Evolutionary conservation across 1,139 yeast species (phyloP), one percentile per base, ranked within the genome.

Genomic region (Magnusiomyces tetraspermus): DNA sequence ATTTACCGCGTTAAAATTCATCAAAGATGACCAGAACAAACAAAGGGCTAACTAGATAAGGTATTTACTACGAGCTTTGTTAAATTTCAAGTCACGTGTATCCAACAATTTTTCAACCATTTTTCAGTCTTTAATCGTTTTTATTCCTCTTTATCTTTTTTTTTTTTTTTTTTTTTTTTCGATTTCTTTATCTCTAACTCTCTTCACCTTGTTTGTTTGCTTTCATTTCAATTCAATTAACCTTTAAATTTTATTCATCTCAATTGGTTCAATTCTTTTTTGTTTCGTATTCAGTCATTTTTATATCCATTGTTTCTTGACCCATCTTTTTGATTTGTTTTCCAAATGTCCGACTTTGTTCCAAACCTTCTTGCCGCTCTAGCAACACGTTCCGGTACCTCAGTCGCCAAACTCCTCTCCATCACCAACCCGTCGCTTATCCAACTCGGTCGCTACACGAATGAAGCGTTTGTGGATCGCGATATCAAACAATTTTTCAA

Each of bases 341-440:
- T 4, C 17, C 15, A 17, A 38, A 49, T 51, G 52, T 6, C 51
- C 2, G 50, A 53, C 22, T 57, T 60, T 48, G 62, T 60, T 11
- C 23, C 31, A 19, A 52, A 57, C 28, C 53, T 62, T 28, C 52
- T 56, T 37, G 33, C 52, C 2, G 60, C 64, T 1, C 51, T 55
- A 3, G 36, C 41, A 1, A 52, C 57, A 11, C 54, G 55, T 43
- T 64, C 63, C 49, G 67, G 67, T 1, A 55, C 57, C 24, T 57
- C 57, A 6, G 60, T 57, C 5, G 57, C 66, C 1, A 50, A 56
- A 26, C 56, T 63, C 33, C 53, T 63, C 23, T 61, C 66, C 19
- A 61, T 63, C 13, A 58, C 60, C 3, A 54, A 58, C 28, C 51
- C 60, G 6, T 57, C 57, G 37, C 51, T 62, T 3, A 50, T 45